Conservation (phyloP, 2,329 filamentous ascomycete species). For the Penicillium sp. region DNA sequence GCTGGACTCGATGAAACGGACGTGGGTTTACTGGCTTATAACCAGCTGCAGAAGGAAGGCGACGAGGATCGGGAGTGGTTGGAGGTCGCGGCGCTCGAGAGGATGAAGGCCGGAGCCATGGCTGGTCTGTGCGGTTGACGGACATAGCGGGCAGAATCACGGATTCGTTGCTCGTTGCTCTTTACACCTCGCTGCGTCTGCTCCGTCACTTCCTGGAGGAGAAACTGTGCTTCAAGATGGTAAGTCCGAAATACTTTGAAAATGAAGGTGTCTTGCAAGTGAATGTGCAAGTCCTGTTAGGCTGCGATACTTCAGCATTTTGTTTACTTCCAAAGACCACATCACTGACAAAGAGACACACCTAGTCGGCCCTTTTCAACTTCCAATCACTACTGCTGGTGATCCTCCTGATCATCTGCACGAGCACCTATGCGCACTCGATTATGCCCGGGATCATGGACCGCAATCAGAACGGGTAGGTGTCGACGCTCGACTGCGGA, state of each 20-base stretch:
- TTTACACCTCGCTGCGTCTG: neutral
- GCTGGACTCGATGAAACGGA: slow-evolving; percentile 14
- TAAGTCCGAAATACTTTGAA: slow-evolving; percentile 14
- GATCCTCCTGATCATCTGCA: slow-evolving; percentile 91
- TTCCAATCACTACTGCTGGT: slow-evolving; percentile 95
- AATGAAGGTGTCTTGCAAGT: neutral
- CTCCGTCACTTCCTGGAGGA: neutral
- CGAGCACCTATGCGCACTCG: slow-evolving; percentile 86
- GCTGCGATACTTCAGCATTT: neutral
- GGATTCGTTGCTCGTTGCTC: slow-evolving; percentile 1
- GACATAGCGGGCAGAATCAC: slow-evolving; percentile 23
- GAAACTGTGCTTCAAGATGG: slow-evolving; percentile 25
- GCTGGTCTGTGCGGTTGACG: slow-evolving; percentile 19
- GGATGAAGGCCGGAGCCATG: slow-evolving; percentile 2
- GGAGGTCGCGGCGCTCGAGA: neutral
- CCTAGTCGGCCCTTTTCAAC: slow-evolving; percentile 92
- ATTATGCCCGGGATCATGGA: slow-evolving; percentile 87
- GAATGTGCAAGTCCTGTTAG: no score
- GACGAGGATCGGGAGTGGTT: slow-evolving; percentile 1
- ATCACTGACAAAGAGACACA: slow-evolving; percentile 9
- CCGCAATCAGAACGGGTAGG: slow-evolving; percentile 83
- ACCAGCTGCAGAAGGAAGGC: neutral
- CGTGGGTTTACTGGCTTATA: neutral
- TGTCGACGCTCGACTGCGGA: neutral
- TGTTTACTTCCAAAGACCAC: slow-evolving; percentile 1